Evolutionary conservation across 2,329 filamentous ascomycete genomes (phyloP).

Genomic region (Arthrobotrys musiformis): DNA sequence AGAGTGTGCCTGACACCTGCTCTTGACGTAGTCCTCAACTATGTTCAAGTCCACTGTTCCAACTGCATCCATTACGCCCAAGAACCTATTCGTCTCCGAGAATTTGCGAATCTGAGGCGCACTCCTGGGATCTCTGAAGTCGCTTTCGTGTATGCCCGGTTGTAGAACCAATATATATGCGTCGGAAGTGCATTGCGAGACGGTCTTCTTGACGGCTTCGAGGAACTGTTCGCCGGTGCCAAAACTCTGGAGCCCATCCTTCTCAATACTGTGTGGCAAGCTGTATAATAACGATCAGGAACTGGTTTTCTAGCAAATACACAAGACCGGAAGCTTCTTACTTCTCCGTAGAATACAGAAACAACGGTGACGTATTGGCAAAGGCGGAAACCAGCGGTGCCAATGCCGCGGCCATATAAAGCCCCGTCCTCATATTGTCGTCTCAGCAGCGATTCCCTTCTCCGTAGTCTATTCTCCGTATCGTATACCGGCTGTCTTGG

Average conservation of each 20-base stretch:
- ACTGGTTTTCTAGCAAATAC: slow-evolving; percentile 20
- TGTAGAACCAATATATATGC: slow-evolving; percentile 59
- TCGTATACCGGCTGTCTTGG: not conserved
- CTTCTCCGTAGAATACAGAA: slow-evolving; percentile 85
- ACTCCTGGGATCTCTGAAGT: slow-evolving; percentile 56
- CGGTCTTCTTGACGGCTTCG: slow-evolving; percentile 37
- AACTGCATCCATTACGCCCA: slow-evolving; percentile 39
- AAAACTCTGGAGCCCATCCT: slow-evolving; percentile 55
- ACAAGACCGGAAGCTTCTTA: slow-evolving; percentile 66
- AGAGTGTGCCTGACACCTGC: slow-evolving; percentile 48
- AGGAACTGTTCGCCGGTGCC: slow-evolving; percentile 54
- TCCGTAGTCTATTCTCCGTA: not conserved
- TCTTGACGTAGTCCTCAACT: slow-evolving; percentile 48
- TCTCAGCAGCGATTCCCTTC: not conserved
- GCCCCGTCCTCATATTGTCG: slow-evolving; percentile 43
- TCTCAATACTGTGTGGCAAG: slow-evolving; percentile 33
- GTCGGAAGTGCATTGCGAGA: slow-evolving; percentile 58
- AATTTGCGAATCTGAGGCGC: slow-evolving; percentile 50
- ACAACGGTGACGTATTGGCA: slow-evolving; percentile 86
- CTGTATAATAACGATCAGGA: slow-evolving; percentile 14
- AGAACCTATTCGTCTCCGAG: slow-evolving; percentile 23
- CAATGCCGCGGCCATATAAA: slow-evolving; percentile 44
- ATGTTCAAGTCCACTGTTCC: slow-evolving; percentile 45
- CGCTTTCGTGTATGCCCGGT: slow-evolving; percentile 58
- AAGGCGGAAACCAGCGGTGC: slow-evolving; percentile 69